Percentiles rank a stretch among this genome's conserved stretches.
phyloP scores from a whole-genome alignment of 1,284 basidiomycete species.

The Apiotrichum brassicae region DNA sequence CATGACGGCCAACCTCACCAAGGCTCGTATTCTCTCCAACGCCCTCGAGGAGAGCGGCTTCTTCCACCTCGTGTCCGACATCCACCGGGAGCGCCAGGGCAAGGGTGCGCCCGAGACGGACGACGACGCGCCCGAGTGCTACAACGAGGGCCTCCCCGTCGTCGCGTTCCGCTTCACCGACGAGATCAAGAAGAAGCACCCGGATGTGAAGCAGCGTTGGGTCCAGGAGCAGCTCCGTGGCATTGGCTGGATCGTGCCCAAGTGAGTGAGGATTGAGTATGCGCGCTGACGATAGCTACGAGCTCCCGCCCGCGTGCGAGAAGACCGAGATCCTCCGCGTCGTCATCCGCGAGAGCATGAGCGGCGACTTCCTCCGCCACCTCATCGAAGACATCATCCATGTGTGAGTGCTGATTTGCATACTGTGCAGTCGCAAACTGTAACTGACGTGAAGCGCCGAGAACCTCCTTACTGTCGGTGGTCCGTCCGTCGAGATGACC shows the following conservation, averaged over 20 bases:
- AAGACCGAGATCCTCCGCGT: constrained; percentile 74
- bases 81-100: constrained; percentile 41
- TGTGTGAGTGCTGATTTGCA: not conserved
- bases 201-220: constrained; percentile 78
- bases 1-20: constrained; percentile 66
- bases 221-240: constrained; percentile 56
- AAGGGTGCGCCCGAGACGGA: constrained; percentile 9
- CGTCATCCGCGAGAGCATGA: constrained; percentile 65
- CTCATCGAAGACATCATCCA: constrained; percentile 39
- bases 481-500: constrained; percentile 30
- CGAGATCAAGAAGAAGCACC: constrained; percentile 61
- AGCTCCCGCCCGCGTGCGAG: constrained; percentile 64
- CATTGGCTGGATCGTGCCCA: constrained; percentile 68
- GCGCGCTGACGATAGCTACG: constrained; percentile 51
- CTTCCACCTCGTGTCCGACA: constrained; percentile 54
- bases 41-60: constrained; percentile 75
- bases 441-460: constrained; percentile 23
- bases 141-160: constrained; percentile 66
- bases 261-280: constrained; percentile 21
- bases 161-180: constrained; percentile 88
- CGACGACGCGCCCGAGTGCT: constrained; percentile 28
- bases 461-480: constrained; percentile 25
- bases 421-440: not conserved
- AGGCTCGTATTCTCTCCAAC: constrained; percentile 75
- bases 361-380: constrained; percentile 35